These are phyloP conservation scores for Myriosclerotinia scirpicola DNA, from an alignment of 2,329 filamentous ascomycete genomes.

Conservation along the genomic window DNA sequence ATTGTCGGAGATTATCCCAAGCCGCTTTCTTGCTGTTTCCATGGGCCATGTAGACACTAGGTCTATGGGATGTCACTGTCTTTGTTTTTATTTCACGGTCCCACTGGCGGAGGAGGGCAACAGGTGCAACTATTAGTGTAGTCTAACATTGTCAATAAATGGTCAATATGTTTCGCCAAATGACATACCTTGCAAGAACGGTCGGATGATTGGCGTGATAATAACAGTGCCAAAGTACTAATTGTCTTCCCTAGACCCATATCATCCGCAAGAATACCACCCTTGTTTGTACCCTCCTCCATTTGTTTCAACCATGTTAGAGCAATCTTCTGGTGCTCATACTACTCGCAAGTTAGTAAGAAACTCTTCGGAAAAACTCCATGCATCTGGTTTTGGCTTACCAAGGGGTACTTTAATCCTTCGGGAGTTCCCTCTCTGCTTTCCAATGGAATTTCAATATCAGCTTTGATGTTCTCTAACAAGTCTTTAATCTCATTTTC, in stretches of 20 bases:
- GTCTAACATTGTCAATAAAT: constrained; percentile 50
- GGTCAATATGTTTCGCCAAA: neutral
- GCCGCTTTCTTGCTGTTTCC: constrained; percentile 54
- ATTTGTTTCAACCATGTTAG: constrained; percentile 74
- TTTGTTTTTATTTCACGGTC: constrained; percentile 74
- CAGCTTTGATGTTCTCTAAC: constrained; percentile 70
- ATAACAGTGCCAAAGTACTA: constrained; percentile 70
- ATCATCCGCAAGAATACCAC: constrained; percentile 75
- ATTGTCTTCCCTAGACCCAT: constrained; percentile 88
- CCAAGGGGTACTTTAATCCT: constrained; percentile 63
- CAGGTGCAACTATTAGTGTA: constrained; percentile 78
- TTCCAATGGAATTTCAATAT: constrained; percentile 62
- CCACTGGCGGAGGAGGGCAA: constrained; percentile 82
- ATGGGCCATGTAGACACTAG: constrained; percentile 71
- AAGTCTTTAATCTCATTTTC: constrained; percentile 69
- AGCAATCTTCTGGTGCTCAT: constrained; percentile 79
- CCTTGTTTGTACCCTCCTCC: constrained; percentile 69
- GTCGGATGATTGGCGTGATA: constrained; percentile 56
- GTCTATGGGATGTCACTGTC: constrained; percentile 56
- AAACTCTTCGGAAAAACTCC: neutral
- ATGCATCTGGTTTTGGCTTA: constrained; percentile 21
- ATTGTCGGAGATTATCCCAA: constrained; percentile 61
- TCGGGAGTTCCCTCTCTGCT: constrained; percentile 68
- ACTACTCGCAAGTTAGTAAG: constrained; percentile 42
- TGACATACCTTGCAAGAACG: constrained; percentile 39